Base-by-base conservation (phyloP, 2,329 filamentous ascomycete species). In the Raffaelea arxii region DNA sequence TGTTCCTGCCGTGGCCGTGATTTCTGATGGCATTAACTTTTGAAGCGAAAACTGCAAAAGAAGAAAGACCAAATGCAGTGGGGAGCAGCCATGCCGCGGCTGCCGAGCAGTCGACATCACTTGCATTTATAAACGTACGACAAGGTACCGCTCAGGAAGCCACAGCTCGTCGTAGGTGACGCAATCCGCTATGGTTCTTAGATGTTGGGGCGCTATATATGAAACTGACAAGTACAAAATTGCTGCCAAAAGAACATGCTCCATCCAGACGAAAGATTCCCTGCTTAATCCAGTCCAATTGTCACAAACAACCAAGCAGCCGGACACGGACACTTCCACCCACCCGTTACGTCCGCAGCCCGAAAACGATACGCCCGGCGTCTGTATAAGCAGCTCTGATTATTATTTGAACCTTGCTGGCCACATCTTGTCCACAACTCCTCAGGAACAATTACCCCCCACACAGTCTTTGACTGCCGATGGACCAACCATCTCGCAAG, bases 41-140 rank as follows among this genome's bases (percentile, higher is more conserved):
- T 7, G 12, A 12, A 44, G 42, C n/a, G 42, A 44, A 11, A 44
- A 19, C 22, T 44, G 42, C 32, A 44, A 44, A n/a, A 24, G 42
- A 19, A 25, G 42, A 7, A 44, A 44, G 11, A 44, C 32, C 11
- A 44, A 44, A 37, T 44, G 42, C 42, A 44, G 30, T 11, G 42
- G 42, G 16, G 32, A 25, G 9, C 27, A 22, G 4, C 42, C 42
- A 14, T 44, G 42, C 21, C 19, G 25, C 11, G 14, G 32, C n/a
- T 44, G 42, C 22, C 7, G 32, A 10, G 22, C 25, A 2, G 14
- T 14, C 3, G 19, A 25, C 19, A 18, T n/a, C 4, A 2, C 14
- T 16, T 44, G 42, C n/a, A 23, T 44, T 1, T 44, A 44, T 32
- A 44, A 44, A 12, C 42, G 42, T 16, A 44, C 42, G 7, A 44